These are phyloP conservation scores for Clarireedia paspali DNA, from an alignment of 2,329 filamentous ascomycete species.

Conservation along the genomic window DNA sequence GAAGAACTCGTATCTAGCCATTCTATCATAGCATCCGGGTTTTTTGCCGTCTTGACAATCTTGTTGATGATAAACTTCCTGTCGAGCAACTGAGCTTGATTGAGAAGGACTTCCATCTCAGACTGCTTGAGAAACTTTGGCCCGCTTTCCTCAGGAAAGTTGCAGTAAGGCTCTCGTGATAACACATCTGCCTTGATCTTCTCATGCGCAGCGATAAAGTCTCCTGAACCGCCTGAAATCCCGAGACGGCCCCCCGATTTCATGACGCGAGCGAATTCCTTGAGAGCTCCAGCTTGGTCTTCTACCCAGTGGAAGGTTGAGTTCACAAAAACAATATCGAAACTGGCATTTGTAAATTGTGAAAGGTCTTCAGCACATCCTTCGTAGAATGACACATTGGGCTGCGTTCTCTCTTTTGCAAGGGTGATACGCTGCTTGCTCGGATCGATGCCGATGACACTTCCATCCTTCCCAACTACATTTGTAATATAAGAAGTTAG, in stretches of 20 bases:
- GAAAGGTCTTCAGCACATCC: slow-evolving; percentile 10
- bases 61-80: slow-evolving; percentile 5
- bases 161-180: slow-evolving; percentile 8
- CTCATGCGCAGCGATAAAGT: slow-evolving; percentile 10
- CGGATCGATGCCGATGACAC: slow-evolving; percentile 9
- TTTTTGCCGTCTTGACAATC: slow-evolving; percentile 8
- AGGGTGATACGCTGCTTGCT: slow-evolving; percentile 9
- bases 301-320: slow-evolving; percentile 12
- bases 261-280: slow-evolving; percentile 10
- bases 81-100: slow-evolving; percentile 1
- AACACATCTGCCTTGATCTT: slow-evolving; percentile 13
- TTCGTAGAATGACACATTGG: slow-evolving; percentile 6
- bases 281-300: slow-evolving; percentile 3
- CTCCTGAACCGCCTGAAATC: slow-evolving; percentile 13
- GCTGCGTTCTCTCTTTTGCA: neutral
- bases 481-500: slow-evolving; percentile 18
- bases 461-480: neutral
- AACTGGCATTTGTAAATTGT: neutral
- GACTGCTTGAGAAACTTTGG: slow-evolving; percentile 7
- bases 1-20: slow-evolving; percentile 12
- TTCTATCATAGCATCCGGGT: slow-evolving; percentile 7
- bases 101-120: slow-evolving; percentile 1
- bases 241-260: slow-evolving; percentile 9
- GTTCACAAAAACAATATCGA: slow-evolving; percentile 12
- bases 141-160: neutral